These are phyloP conservation scores for Mycena sanguinolenta DNA, from an alignment of 768 basidiomycete species.

Conservation along the genomic window DNA sequence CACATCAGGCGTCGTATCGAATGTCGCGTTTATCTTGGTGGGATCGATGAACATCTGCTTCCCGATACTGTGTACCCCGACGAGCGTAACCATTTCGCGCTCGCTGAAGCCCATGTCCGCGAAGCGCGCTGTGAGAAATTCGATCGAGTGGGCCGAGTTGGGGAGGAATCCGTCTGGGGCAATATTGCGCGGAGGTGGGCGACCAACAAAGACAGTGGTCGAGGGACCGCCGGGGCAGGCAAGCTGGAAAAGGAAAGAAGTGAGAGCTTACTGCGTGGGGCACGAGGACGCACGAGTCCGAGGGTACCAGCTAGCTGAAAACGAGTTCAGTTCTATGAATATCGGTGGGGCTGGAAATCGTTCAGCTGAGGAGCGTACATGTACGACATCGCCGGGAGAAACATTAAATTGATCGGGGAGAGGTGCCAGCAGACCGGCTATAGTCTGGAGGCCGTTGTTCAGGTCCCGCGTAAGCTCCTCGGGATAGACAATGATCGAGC, in stretches of 20 bases:
- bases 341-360: background rate
- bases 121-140: slow-evolving; percentile 20
- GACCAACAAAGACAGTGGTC: slow-evolving; percentile 27
- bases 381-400: slow-evolving; percentile 26
- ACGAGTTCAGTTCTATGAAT: background rate
- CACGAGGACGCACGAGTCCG: background rate
- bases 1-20: background rate
- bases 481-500: too few relatives aligned
- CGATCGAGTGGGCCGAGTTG: slow-evolving; percentile 11
- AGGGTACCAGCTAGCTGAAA: slow-evolving; percentile 4
- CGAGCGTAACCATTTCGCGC: slow-evolving; percentile 30
- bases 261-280: background rate
- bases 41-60: slow-evolving; percentile 27
- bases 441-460: too few relatives aligned
- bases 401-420: too few relatives aligned
- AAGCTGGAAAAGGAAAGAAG: slow-evolving; percentile 1
- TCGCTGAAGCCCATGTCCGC: slow-evolving; percentile 31
- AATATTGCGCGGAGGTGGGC: slow-evolving; percentile 9
- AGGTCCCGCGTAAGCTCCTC: too few relatives aligned
- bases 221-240: slow-evolving; percentile 34
- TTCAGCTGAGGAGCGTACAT: slow-evolving; percentile 4
- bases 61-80: slow-evolving; percentile 28
- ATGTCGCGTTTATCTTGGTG: background rate
- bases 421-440: too few relatives aligned
- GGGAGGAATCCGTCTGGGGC: slow-evolving; percentile 32